These are phyloP conservation scores for Solanum sejunctum DNA, from an alignment of 257 asterid genomes.

Conservation along the genomic window DNA sequence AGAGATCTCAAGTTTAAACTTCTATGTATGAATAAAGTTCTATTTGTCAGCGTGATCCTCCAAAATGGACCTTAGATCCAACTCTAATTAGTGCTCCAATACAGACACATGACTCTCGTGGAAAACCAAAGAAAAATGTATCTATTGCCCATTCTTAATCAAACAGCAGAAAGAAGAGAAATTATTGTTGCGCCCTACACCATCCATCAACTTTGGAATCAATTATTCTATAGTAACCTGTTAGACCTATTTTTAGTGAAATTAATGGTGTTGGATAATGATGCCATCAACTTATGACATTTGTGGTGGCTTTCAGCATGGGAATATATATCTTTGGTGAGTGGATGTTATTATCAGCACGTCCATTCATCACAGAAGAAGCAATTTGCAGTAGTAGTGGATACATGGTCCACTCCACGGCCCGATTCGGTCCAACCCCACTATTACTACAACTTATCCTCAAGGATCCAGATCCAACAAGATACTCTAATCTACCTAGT, in stretches of 20 bases:
- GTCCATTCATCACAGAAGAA: not conserved
- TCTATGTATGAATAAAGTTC: too few relatives aligned
- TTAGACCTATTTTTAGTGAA: conserved; percentile 6
- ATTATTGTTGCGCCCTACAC: not conserved
- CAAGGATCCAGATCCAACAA: not conserved
- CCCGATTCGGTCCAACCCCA: not conserved
- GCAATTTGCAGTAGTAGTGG: not conserved
- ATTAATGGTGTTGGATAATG: conserved; percentile 19
- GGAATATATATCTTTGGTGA: not conserved
- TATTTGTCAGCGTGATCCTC: too few relatives aligned
- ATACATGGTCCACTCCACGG: conserved; percentile 2
- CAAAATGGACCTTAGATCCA: too few relatives aligned
- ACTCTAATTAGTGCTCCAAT: too few relatives aligned
- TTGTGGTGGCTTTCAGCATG: conserved; percentile 1
- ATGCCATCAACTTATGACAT: conserved; percentile 5
- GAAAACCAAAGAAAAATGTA: not conserved
- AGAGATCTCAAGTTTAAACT: too few relatives aligned
- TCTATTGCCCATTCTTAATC: not conserved
- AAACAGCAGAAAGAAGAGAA: not conserved
- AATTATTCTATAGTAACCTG: conserved; percentile 12
- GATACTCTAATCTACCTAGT: not conserved
- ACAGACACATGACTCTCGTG: too few relatives aligned
- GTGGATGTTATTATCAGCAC: not conserved
- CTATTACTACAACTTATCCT: not conserved
- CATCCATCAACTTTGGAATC: conserved; percentile 13